These are phyloP conservation scores for Eimeria maxima DNA, from an alignment of 169 alveolate species.

Conservation along the genomic window DNA sequence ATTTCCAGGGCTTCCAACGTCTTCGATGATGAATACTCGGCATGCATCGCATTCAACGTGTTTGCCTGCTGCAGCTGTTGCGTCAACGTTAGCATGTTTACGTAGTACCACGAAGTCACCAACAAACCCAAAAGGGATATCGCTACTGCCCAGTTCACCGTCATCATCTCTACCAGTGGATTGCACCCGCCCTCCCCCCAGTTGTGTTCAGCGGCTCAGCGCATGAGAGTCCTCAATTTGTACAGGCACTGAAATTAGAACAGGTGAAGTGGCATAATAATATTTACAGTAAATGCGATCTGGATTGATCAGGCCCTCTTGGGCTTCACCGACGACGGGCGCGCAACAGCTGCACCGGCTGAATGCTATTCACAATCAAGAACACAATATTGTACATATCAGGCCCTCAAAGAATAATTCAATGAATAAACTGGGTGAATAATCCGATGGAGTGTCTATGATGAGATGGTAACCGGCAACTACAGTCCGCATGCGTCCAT, in stretches of 20 bases:
- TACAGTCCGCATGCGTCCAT: neutral
- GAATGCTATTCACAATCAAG: neutral
- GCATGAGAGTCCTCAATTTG: neutral
- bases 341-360: neutral
- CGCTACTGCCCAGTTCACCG: slow-evolving; percentile 46
- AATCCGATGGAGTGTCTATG: neutral
- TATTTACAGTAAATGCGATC: neutral
- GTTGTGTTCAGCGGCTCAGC: neutral
- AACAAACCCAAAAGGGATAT: slow-evolving; percentile 51
- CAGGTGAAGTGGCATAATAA: neutral
- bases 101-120: slow-evolving; percentile 79
- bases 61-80: slow-evolving; percentile 79
- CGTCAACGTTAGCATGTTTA: slow-evolving; percentile 75
- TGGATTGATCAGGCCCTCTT: neutral
- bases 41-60: slow-evolving; percentile 78
- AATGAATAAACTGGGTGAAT: neutral
- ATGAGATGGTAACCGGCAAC: neutral
- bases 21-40: slow-evolving; percentile 70
- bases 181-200: slow-evolving; percentile 30
- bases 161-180: slow-evolving; percentile 22
- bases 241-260: neutral
- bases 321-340: neutral
- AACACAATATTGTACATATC: neutral
- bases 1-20: slow-evolving; percentile 78
- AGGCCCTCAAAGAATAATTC: neutral